Evolutionary conservation across 2,329 filamentous ascomycete species (phyloP), one percentile per base, ranked within the genome.

Genomic region (Ophiostoma sp.): DNA sequence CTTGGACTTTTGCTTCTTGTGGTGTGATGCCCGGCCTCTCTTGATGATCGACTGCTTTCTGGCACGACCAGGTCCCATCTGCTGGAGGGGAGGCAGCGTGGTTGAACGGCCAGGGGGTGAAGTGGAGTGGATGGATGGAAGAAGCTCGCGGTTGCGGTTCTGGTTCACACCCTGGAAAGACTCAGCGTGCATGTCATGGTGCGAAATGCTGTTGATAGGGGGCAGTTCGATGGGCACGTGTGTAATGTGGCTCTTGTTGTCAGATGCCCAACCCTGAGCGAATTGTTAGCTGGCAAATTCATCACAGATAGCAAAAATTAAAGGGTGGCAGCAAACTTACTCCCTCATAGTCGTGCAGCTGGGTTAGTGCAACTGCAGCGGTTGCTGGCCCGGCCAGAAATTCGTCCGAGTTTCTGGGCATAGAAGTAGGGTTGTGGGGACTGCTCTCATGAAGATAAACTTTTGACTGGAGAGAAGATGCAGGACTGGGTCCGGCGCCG

Each of bases 31-130:
- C 70, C 90, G 86, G 54, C 89, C 87, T 74, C 90, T 88, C 78
- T 96, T 93, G 8, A 90, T 90, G 72, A 97, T 87, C 1, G 94
- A 97, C 73, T 91, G 90, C 80, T 96, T 97, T 74, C 93, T 87
- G 60, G 92, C 89, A 70, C 93, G 86, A 70, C 85, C 88, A 31
- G 88, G 85, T 57, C 90, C 91, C 54, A 92, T 82, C 60, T 92
- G 86, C 75, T 95, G 91, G 68, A 94, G 85, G 3, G 94, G 93
- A 36, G 94, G 93, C 33, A 97, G 84, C 0, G 93, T 97, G 0
- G 93, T 94, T 17, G 93, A 96, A 73, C 94, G 90, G 69, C 90
- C 92, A 7, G 93, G 91, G 0, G 93, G 94, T 11, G 94, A 96
- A 72, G 89, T 89, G 68, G 87, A 86, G 52, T 97, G 81, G 71